These are phyloP conservation scores for Cyberlindnera mycetangii DNA, from an alignment of 805 yeast genomes.

Conservation along the genomic window DNA sequence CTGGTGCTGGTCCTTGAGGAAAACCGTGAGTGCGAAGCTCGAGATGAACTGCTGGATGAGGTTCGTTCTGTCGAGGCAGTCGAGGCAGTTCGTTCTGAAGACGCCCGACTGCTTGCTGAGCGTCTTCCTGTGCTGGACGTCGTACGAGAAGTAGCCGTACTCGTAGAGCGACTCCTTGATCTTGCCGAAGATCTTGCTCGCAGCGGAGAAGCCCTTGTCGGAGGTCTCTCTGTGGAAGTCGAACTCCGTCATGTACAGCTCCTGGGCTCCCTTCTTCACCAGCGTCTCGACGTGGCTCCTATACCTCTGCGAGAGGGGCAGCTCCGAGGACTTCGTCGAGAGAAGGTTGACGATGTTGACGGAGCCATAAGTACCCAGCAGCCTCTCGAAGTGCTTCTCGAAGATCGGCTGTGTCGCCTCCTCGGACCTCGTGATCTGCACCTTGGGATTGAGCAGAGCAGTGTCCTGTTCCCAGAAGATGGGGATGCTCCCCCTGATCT, in stretches of 20 bases:
- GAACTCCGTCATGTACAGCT: conserved; percentile 68
- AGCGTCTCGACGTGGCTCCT: conserved; percentile 49
- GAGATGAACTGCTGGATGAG: conserved; percentile 84
- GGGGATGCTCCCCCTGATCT: conserved; percentile 95
- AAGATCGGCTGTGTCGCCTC: conserved; percentile 90
- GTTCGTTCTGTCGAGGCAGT: conserved; percentile 92
- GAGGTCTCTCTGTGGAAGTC: conserved; percentile 94
- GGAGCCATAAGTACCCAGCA: conserved; percentile 76
- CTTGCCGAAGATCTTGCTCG: conserved; percentile 55
- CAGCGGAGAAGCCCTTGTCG: conserved; percentile 86
- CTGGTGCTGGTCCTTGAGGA: conserved; percentile 41
- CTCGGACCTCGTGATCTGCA: conserved; percentile 78
- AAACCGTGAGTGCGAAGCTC: conserved; percentile 59
- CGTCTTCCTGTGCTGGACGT: conserved; percentile 49
- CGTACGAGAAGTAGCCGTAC: conserved; percentile 82
- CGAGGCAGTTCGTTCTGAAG: conserved; percentile 91
- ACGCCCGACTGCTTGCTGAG: conserved; percentile 82
- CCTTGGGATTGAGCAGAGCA: conserved; percentile 63
- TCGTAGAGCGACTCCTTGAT: conserved; percentile 65
- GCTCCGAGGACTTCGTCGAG: conserved; percentile 77
- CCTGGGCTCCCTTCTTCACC: conserved; percentile 32
- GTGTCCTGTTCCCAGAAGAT: conserved; percentile 98
- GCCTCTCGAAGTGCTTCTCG: conserved; percentile 69
- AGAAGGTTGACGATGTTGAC: conserved; percentile 87
- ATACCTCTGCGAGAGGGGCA: conserved; percentile 66